Evolutionary conservation across 306 rosid genomes (phyloP).

Genomic region (Hippophae tibetana): DNA sequence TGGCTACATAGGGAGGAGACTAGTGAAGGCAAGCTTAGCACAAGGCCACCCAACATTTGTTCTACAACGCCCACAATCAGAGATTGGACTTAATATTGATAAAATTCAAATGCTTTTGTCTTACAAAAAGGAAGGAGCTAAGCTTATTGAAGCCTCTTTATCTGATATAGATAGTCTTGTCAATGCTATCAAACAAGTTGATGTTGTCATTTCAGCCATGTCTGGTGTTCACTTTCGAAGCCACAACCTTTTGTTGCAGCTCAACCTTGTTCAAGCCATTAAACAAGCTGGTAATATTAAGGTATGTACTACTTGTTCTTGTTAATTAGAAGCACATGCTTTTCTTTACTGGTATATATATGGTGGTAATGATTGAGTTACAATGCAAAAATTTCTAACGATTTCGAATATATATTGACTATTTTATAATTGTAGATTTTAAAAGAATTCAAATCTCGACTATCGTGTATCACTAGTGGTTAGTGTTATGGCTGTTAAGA

Average conservation of each 20-base stretch:
- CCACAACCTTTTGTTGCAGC: constrained; percentile 62
- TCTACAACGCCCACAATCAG: constrained; percentile 40
- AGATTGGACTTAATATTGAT: constrained; percentile 57
- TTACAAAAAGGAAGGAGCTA: constrained; percentile 67
- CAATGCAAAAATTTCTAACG: too few species aligned
- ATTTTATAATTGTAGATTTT: too few species aligned
- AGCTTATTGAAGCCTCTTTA: constrained; percentile 55
- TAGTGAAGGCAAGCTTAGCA: constrained; percentile 62
- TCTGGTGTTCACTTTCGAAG: constrained; percentile 72
- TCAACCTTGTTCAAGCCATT: constrained; percentile 75
- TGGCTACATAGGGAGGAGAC: constrained; percentile 65
- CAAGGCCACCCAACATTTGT: constrained; percentile 63
- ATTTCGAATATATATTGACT: too few species aligned
- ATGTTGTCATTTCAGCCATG: constrained; percentile 66
- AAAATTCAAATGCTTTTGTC: constrained; percentile 52
- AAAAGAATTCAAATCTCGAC: too few species aligned
- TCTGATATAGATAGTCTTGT: constrained; percentile 58
- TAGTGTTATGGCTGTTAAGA: too few species aligned
- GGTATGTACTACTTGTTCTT: constrained; percentile 24
- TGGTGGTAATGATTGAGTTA: too few species aligned
- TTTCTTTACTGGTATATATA: too few species aligned
- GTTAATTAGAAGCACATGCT: too few species aligned
- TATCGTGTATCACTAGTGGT: too few species aligned
- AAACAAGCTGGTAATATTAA: constrained; percentile 66
- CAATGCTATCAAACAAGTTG: constrained; percentile 53